Percentiles rank a stretch among this genome's conserved stretches.
Evolutionary conservation across 306 rosid species (phyloP).

Genomic region (Comarum palustre): DNA sequence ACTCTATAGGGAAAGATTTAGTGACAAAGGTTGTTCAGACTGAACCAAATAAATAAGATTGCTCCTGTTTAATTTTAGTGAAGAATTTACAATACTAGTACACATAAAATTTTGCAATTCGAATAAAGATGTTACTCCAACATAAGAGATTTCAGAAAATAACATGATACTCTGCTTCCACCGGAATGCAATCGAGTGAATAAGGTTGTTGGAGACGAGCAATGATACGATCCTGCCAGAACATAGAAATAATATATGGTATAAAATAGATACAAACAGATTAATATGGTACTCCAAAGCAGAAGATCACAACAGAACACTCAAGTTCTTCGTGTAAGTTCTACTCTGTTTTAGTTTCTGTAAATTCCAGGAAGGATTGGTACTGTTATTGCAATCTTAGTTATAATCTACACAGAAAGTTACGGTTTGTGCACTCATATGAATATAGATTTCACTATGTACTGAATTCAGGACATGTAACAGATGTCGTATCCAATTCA

Average conservation of each 20-base stretch:
- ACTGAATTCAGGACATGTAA: neutral
- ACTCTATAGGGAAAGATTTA: neutral
- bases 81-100: neutral
- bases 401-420: too few species aligned
- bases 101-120: neutral
- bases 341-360: too few species aligned
- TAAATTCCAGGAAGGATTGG: too few species aligned
- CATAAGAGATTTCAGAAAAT: neutral
- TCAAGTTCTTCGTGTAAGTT: too few species aligned
- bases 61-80: neutral
- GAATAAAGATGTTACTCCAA: neutral
- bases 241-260: constrained; percentile 1
- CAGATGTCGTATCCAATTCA: neutral
- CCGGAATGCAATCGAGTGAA: constrained; percentile 95
- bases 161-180: constrained; percentile 99
- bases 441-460: too few species aligned
- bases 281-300: too few species aligned
- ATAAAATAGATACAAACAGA: constrained; percentile 6
- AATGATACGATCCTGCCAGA: constrained; percentile 82
- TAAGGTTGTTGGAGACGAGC: constrained; percentile 98
- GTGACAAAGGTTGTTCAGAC: neutral
- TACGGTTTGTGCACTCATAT: too few species aligned
- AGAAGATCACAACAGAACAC: too few species aligned
- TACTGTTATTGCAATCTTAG: too few species aligned
- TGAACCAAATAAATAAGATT: neutral